These are phyloP conservation scores for Prunus persica DNA, from an alignment of 306 rosid species.

Conservation along the genomic window Prunus_persica_NCBIv2 NC_034011.1:25919501-25920000, in stretches of 20 bases:
- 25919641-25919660: neutral
- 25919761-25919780: conserved; percentile 22
- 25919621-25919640: neutral
- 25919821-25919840: neutral
- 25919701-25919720: conserved; percentile 34
- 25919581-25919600: neutral
- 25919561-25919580: neutral
- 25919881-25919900: too few species aligned
- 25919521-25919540: conserved; percentile 32
- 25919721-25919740: conserved; percentile 40
- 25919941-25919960: conserved; percentile 49
- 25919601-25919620: too few species aligned
- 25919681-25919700: conserved; percentile 22
- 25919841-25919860: neutral
- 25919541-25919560: neutral
- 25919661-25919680: neutral
- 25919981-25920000: neutral
- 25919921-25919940: conserved; percentile 11
- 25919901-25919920: conserved; percentile 26
- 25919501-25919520: conserved; percentile 65
- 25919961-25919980: conserved; percentile 21
- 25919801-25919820: conserved; percentile 30
- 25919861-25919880: conserved; percentile 1
- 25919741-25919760: conserved; percentile 31
- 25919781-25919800: conserved; percentile 28